Conservation (phyloP, 2,329 filamentous ascomycete species). For the Diaporthe destruens region DNA sequence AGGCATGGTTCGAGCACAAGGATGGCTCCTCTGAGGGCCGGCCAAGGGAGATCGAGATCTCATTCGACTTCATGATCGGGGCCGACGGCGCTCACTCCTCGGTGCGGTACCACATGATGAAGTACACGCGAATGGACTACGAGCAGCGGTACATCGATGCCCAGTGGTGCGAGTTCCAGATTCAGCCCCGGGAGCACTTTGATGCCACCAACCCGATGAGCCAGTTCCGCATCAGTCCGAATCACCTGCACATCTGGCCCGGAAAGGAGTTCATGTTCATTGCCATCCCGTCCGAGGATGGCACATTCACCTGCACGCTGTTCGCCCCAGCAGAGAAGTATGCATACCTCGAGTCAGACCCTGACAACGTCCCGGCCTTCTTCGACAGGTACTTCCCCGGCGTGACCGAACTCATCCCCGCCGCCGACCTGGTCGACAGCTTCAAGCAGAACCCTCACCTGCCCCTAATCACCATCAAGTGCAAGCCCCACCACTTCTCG, state of each 20-base stretch:
- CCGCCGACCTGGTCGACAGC: constrained; percentile 76
- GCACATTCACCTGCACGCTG: constrained; percentile 93
- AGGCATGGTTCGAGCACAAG: constrained; percentile 86
- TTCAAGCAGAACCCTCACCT: constrained; percentile 89
- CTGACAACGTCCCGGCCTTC: constrained; percentile 73
- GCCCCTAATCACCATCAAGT: constrained; percentile 94
- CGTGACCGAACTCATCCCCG: constrained; percentile 78
- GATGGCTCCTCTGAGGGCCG: constrained; percentile 56
- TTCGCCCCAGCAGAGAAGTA: constrained; percentile 85
- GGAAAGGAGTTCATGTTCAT: constrained; percentile 98
- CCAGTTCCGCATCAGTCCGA: constrained; percentile 84
- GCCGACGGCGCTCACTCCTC: constrained; percentile 96
- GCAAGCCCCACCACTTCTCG: constrained; percentile 85
- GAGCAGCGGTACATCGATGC: constrained; percentile 96
- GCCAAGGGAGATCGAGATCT: constrained; percentile 80
- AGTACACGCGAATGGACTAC: constrained; percentile 90
- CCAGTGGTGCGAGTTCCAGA: constrained; percentile 95
- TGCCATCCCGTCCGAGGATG: constrained; percentile 87
- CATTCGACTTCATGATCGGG: constrained; percentile 94
- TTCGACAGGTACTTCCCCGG: constrained; percentile 91
- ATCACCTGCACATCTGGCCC: constrained; percentile 98
- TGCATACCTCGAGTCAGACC: constrained; percentile 72
- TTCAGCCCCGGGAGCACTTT: constrained; percentile 65
- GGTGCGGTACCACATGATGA: constrained; percentile 94
- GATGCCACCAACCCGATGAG: constrained; percentile 50